phyloP scores from a whole-genome alignment of 2,329 filamentous ascomycete genomes.

The Botrytis cinerea region DNA sequence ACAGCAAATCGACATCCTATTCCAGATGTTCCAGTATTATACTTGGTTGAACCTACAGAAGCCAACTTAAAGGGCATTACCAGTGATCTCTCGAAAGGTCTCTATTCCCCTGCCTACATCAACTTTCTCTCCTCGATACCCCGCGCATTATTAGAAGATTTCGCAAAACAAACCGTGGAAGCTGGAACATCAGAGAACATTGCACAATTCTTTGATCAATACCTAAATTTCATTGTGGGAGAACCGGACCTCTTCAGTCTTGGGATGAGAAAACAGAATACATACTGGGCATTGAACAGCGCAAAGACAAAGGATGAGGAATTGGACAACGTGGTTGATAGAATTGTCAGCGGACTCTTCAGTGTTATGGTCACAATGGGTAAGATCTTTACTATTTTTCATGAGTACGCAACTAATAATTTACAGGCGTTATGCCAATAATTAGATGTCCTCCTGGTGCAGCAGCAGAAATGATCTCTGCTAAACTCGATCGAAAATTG shows the following conservation, averaged over 20 bases:
- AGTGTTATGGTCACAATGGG: constrained; percentile 99
- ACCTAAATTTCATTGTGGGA: constrained; percentile 94
- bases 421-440: constrained; percentile 80
- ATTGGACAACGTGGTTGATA: constrained; percentile 82
- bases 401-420: constrained; percentile 35
- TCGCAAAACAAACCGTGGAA: constrained; percentile 82
- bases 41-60: constrained; percentile 86
- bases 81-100: constrained; percentile 77
- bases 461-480: constrained; percentile 90
- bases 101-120: constrained; percentile 93
- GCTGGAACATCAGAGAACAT: constrained; percentile 87
- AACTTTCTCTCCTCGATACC: constrained; percentile 96
- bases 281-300: constrained; percentile 96
- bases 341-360: constrained; percentile 94
- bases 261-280: constrained; percentile 85
- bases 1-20: constrained; percentile 82
- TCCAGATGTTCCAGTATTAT: constrained; percentile 93
- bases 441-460: constrained; percentile 92
- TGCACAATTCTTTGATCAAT: constrained; percentile 92
- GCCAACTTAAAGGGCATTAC: constrained; percentile 83
- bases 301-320: constrained; percentile 87
- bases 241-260: constrained; percentile 95
- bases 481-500: constrained; percentile 91
- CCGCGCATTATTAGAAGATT: constrained; percentile 87
- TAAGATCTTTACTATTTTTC: constrained; percentile 43